phyloP scores from a whole-genome alignment of 192 early-diverging fungal genomes.

The Entophlyctis helioformis region DNA sequence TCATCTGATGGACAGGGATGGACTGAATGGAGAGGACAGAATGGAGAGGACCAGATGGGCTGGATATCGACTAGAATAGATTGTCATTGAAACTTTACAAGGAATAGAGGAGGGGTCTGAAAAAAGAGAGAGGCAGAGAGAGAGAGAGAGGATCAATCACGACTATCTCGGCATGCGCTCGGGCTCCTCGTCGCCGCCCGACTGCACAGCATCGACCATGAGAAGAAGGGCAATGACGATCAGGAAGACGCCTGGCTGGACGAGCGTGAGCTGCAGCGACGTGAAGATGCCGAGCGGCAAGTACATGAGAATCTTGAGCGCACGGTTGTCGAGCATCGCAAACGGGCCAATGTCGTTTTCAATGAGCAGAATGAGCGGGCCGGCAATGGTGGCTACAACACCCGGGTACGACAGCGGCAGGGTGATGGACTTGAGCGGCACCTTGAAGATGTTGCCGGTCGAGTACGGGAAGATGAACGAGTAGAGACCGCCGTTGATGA shows the following conservation, averaged over 20 bases:
- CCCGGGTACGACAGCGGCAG: slow-evolving; percentile 1
- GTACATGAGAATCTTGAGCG: neutral
- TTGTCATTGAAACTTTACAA: too few relatives aligned
- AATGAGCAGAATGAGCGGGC: neutral
- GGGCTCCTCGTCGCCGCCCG: too few relatives aligned
- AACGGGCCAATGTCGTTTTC: neutral
- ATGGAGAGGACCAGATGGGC: too few relatives aligned
- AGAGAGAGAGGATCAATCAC: too few relatives aligned
- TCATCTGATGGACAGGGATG: too few relatives aligned
- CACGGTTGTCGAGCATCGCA: neutral
- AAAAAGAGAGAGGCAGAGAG: too few relatives aligned
- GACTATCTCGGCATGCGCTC: too few relatives aligned
- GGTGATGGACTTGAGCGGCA: neutral
- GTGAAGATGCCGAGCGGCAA: neutral
- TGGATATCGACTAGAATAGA: too few relatives aligned
- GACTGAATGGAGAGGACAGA: too few relatives aligned
- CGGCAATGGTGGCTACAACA: neutral
- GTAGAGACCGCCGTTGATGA: slow-evolving; percentile 9
- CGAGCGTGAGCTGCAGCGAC: neutral
- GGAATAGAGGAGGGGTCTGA: too few relatives aligned
- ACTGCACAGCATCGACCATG: neutral
- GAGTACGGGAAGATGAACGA: slow-evolving; percentile 1
- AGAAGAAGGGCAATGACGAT: neutral
- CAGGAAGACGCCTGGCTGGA: neutral
- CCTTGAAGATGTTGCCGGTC: neutral